Percentiles rank a stretch among this genome's conserved stretches.
Evolutionary conservation across 2,329 filamentous ascomycete species (phyloP).

Genomic region (Cordyceps tenuipes): DNA sequence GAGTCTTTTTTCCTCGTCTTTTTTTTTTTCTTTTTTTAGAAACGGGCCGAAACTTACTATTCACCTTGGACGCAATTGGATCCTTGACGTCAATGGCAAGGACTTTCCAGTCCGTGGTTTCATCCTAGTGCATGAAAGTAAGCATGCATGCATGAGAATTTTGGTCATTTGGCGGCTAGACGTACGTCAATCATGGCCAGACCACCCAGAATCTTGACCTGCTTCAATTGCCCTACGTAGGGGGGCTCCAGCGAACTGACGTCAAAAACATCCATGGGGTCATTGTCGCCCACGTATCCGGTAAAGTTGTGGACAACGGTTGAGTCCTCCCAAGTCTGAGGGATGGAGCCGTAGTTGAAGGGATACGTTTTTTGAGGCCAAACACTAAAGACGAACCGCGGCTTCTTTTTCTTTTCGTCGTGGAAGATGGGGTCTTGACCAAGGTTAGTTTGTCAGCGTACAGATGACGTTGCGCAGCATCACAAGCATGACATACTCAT

Average conservation of each 20-base stretch:
- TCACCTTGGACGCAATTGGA: conserved; percentile 26
- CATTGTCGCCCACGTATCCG: conserved; percentile 30
- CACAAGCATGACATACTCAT: conserved; percentile 22
- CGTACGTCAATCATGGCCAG: conserved; percentile 31
- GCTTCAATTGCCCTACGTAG: conserved; percentile 31
- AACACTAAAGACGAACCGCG: conserved; percentile 32
- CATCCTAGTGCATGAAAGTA: conserved; percentile 17
- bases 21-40: too few relatives aligned
- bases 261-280: conserved; percentile 34
- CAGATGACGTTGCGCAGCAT: not conserved
- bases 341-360: conserved; percentile 35
- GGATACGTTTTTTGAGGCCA: conserved; percentile 37
- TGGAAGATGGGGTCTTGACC: conserved; percentile 32
- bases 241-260: conserved; percentile 26
- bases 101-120: conserved; percentile 33
- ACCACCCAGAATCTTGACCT: conserved; percentile 33
- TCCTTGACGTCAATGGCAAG: conserved; percentile 31
- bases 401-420: conserved; percentile 28
- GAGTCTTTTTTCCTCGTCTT: not conserved
- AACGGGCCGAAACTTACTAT: conserved; percentile 20
- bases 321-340: conserved; percentile 36
- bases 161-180: fast-evolving
- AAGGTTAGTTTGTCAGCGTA: not conserved
- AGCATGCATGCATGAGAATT: not conserved
- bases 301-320: conserved; percentile 32